Percentiles rank a stretch among this genome's conserved stretches.
phyloP scores from a whole-genome alignment of 2,329 filamentous ascomycete species.

The Fusarium tjaetaba region DNA sequence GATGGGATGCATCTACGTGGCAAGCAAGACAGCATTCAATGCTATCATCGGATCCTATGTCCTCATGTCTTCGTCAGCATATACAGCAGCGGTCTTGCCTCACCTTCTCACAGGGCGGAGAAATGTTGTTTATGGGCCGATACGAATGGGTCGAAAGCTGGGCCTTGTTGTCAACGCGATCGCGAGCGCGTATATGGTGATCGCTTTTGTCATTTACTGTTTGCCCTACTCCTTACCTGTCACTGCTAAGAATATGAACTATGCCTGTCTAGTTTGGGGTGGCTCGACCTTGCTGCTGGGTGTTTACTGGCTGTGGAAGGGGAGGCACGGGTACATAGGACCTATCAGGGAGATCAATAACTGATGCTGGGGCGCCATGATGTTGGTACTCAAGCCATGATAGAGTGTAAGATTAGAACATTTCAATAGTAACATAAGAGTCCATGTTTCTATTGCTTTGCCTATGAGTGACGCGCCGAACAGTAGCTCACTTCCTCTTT shows the following conservation, averaged over 20 bases:
- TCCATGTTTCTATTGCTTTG: rapidly evolving
- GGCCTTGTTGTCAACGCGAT: rapidly evolving
- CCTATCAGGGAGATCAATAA: neutral
- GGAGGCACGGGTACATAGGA: neutral
- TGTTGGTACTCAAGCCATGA: no score
- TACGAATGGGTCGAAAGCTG: neutral
- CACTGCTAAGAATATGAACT: neutral
- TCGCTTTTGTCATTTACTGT: neutral
- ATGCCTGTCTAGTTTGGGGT: neutral
- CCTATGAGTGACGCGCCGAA: rapidly evolving
- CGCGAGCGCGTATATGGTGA: neutral
- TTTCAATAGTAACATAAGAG: no score
- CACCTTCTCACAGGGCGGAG: neutral
- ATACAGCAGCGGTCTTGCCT: neutral
- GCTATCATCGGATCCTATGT: neutral
- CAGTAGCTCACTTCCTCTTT: neutral
- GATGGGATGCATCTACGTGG: neutral
- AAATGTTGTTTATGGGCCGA: neutral
- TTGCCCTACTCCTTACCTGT: neutral
- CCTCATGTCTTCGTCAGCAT: neutral
- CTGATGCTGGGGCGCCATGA: rapidly evolving
- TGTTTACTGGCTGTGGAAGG: neutral
- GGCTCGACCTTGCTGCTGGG: neutral
- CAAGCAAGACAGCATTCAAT: neutral
- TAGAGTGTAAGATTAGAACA: no score